Percentiles rank a stretch among this genome's conserved stretches.
Conservation (phyloP, 345 rosid genomes). For the Tarenaya hassleriana region DNA sequence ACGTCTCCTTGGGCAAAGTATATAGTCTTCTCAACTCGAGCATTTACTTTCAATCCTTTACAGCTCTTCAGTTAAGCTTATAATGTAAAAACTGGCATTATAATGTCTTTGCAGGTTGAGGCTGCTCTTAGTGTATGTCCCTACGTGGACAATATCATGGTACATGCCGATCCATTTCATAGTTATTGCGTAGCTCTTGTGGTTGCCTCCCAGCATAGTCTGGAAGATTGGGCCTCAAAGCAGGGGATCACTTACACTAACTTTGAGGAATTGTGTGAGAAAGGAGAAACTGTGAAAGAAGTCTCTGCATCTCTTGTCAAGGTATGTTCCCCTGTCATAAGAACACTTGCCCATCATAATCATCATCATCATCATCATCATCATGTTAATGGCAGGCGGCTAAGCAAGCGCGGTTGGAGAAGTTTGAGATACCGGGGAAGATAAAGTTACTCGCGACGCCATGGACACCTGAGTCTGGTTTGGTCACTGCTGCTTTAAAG, state of each 20-base stretch:
- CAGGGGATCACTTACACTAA: slow-evolving; percentile 42
- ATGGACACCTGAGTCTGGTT: slow-evolving; percentile 96
- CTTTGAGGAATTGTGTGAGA: slow-evolving; percentile 58
- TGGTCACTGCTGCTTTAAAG: slow-evolving; percentile 92
- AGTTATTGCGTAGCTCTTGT: slow-evolving; percentile 89
- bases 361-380: neutral
- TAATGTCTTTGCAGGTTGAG: slow-evolving; percentile 58
- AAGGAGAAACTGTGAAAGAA: slow-evolving; percentile 59
- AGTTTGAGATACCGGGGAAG: slow-evolving; percentile 91
- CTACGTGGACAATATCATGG: slow-evolving; percentile 75
- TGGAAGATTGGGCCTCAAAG: slow-evolving; percentile 81
- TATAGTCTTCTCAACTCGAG: slow-evolving; percentile 25
- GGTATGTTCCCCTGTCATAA: slow-evolving; percentile 35
- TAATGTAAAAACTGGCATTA: too few relatives aligned
- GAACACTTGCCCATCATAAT: neutral
- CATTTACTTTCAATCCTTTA: neutral
- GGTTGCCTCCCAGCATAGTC: slow-evolving; percentile 55
- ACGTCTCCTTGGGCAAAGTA: slow-evolving; percentile 97
- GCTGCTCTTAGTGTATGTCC: slow-evolving; percentile 68
- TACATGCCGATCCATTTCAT: slow-evolving; percentile 92
- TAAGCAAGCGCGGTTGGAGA: slow-evolving; percentile 64
- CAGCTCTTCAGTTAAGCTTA: slow-evolving; percentile 7
- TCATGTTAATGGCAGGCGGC: slow-evolving; percentile 44
- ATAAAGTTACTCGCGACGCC: slow-evolving; percentile 66
- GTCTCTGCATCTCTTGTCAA: slow-evolving; percentile 69